A percentile compares a stretch with the other conserved stretches of the same genome.
Evolutionary conservation across 805 yeast genomes (phyloP).

Genomic region (Clavispora santaluciae): DNA sequence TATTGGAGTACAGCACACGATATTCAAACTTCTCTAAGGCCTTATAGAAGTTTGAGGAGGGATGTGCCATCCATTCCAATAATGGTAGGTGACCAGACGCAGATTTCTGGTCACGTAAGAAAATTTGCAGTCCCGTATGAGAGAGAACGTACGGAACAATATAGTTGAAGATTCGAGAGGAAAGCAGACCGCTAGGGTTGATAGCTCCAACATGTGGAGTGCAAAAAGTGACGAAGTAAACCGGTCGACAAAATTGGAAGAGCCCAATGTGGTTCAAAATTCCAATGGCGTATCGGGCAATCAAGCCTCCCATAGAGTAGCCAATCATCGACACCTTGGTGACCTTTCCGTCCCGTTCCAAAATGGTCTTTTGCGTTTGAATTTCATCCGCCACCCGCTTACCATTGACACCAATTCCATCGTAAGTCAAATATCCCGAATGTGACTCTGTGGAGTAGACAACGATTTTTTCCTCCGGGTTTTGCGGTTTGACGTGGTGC

Average conservation of each 20-base stretch:
- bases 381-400: constrained; percentile 69
- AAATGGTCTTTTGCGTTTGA: constrained; percentile 15
- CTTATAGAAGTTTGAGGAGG: constrained; percentile 9
- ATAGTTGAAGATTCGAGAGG: constrained; percentile 51
- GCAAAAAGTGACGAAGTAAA: constrained; percentile 47
- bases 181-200: constrained; percentile 37
- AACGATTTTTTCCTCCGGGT: constrained; percentile 22
- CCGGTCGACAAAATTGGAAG: constrained; percentile 51
- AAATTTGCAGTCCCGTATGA: constrained; percentile 70
- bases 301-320: constrained; percentile 83
- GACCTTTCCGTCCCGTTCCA: constrained; percentile 28
- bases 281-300: constrained; percentile 78
- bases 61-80: constrained; percentile 13
- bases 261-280: constrained; percentile 48
- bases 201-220: constrained; percentile 66
- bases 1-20: constrained; percentile 11
- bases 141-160: constrained; percentile 65
- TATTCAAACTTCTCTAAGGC: constrained; percentile 7
- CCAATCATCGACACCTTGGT: constrained; percentile 72
- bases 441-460: constrained; percentile 56
- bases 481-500: constrained; percentile 13
- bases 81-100: constrained; percentile 6
- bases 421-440: constrained; percentile 74
- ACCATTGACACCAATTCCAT: constrained; percentile 85
- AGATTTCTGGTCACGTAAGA: constrained; percentile 41